phyloP scores from a whole-genome alignment of 1,284 basidiomycete genomes.

The Salmacisia buchloeana region DNA sequence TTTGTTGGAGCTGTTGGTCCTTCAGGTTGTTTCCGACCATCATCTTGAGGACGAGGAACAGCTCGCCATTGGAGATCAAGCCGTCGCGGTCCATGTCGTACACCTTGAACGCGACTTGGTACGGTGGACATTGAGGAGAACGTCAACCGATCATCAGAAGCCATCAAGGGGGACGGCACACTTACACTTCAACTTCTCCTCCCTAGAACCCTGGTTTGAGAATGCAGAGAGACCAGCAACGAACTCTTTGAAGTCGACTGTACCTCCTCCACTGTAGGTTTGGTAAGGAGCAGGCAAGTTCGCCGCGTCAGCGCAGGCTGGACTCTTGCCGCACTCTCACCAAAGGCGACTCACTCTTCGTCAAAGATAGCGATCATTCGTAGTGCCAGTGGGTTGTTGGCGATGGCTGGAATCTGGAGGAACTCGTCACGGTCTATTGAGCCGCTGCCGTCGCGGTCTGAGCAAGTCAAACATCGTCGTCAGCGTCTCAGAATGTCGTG shows the following conservation, averaged over 20 bases:
- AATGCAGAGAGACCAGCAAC: conserved; percentile 96
- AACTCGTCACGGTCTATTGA: conserved; percentile 98
- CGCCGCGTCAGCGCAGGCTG: background rate
- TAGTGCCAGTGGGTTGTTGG: conserved; percentile 91
- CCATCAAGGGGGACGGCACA: conserved; percentile 36
- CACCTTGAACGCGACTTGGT: conserved; percentile 88
- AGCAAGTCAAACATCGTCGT: background rate
- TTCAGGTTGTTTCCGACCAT: conserved; percentile 99
- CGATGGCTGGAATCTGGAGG: conserved; percentile 96
- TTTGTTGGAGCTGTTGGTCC: conserved; percentile 98
- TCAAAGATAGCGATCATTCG: conserved; percentile 99
- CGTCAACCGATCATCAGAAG: background rate
- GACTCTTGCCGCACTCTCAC: background rate
- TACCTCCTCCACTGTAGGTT: conserved; percentile 68
- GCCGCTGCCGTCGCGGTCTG: conserved; percentile 90
- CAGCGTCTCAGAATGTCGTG: background rate
- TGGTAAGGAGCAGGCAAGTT: background rate
- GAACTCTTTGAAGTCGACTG: conserved; percentile 98
- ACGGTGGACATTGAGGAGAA: background rate
- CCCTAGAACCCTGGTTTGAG: conserved; percentile 86
- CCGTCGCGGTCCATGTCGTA: conserved; percentile 98
- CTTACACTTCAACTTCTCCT: conserved; percentile 92
- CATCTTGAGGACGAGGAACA: conserved; percentile 98
- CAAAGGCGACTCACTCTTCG: conserved; percentile 70
- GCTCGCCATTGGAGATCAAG: conserved; percentile 95